Evolutionary conservation across 441 rosid species (phyloP), one percentile per base, ranked within the genome.

Genomic region (Gossypium schwendimanii): DNA sequence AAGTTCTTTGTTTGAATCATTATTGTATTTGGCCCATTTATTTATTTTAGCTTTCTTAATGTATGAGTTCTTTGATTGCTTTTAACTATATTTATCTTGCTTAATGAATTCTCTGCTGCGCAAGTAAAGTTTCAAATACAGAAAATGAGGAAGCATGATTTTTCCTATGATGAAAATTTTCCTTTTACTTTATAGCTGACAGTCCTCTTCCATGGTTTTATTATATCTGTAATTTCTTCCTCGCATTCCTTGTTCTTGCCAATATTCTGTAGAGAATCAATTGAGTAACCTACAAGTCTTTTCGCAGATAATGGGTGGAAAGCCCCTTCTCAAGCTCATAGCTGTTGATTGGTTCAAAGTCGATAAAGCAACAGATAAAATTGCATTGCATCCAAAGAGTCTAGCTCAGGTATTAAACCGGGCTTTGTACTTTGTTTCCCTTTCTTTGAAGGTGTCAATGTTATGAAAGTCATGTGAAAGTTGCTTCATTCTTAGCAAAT

Each of bases 331-430:
- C 72, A 85, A 86, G 79, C 96, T 96, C 63, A 82, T 96, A 76
- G 91, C 92, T 44, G 97, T 93, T 68, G 98, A 96, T 77, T 96
- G 99, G 99, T 81, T 93, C 45, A 91, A 86, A 83, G 91, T 91
- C 74, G 97, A 96, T 68, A 84, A 81, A 76, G 78, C 89, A 21
- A 69, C 83, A 21, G 98, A 90, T 69, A 83, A 74, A 76, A 77
- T 96, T 75, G 88, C 97, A 55, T 72, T 89, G 79, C 97, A 92
- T 87, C 94, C 98, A 11, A 87, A 77, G 79, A 85, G 91, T 85
- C 79, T 93, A 62, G 91, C 93, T 66, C 99, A 96, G 99, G 99
- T 96, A 85, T 69, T 71, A 41, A 26, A 49, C 28, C 52, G 53
- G 71, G 59, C 62, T 41, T 28, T 53, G 23, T 61, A 14, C 45